Evolutionary conservation across 1,284 basidiomycete genomes (phyloP), one percentile per base, ranked within the genome.

Genomic region (Trametes versicolor): DNA sequence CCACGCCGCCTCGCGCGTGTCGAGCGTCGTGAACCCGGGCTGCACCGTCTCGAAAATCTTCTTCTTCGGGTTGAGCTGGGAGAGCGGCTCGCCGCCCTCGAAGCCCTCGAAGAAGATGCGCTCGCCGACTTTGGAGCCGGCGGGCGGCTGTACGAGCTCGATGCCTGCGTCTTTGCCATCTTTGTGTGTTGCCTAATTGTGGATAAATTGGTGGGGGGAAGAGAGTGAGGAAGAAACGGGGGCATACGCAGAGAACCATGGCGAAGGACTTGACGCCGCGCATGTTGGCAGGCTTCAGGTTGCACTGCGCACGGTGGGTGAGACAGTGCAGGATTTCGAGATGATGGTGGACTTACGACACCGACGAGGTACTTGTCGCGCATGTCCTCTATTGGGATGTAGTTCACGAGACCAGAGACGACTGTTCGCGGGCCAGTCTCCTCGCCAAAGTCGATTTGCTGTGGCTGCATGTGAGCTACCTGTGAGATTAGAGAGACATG

Each of bases 1-100:
- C 96, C 96, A 98, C 21, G 93, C 95, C 29, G 95, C 96, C 74
- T 97, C 96, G 71, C 82, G 87, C 21, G 87, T 88, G 66, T 96
- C 91, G 19, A 98, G 83, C 2, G 96, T 98, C 49, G 85, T 95
- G 76, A 98, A 97, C 21, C 92, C 88, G 67, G 95, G 95, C 76
- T 97, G 97, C 57, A 98, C 88, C 0, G 94, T 92, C 81, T 98
- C 97, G 72, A 97, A 98, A 36, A 98, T 93, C 82, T 98, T 99
- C 83, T 97, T 98, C 82, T 98, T 98, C 12, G 96, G 96, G 79
- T 97, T 98, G 67, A 98, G 83, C 73, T 95, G 93, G 2, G 90
- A 77, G 47, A 97, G 81, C 2, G 96, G 92, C 29, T 82, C 84
- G 2, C 85, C 87, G 72, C 84, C 93, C 80, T 95, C 92, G 73